Percentiles rank a stretch among this genome's conserved stretches.
Conservation (phyloP, 352 stramenopile genomes). For the Phytophthora podocarpi region DNA sequence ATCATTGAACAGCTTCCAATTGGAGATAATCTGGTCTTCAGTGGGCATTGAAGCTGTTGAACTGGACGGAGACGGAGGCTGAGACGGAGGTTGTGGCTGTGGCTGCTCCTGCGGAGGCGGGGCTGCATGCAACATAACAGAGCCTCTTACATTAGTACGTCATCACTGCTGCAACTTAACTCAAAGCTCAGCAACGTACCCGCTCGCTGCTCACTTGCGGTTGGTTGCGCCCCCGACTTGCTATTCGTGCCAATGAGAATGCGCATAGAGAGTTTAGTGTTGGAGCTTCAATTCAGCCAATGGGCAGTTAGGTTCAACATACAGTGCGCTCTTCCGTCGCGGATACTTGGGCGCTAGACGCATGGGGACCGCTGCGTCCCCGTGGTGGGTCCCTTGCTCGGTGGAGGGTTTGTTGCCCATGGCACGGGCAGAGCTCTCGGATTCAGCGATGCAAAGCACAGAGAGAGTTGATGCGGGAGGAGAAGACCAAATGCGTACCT, state of each 20-base stretch:
- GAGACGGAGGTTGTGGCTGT: neutral
- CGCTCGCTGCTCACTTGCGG: conserved; percentile 24
- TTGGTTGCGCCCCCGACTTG: conserved; percentile 1
- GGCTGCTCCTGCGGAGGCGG: conserved; percentile 4
- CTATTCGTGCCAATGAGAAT: conserved; percentile 18
- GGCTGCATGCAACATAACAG: conserved; percentile 19
- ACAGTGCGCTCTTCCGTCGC: conserved; percentile 9
- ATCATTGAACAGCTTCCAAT: conserved; percentile 90
- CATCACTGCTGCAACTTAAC: conserved; percentile 8
- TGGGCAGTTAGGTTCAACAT: neutral
- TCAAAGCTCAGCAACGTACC: conserved; percentile 1
- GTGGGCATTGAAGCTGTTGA: conserved; percentile 43
- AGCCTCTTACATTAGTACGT: neutral
- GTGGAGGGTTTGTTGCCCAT: conserved; percentile 47
- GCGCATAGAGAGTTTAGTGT: conserved; percentile 2
- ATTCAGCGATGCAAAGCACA: neutral
- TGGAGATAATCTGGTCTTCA: conserved; percentile 72
- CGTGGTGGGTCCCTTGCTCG: conserved; percentile 6
- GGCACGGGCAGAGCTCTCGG: too few relatives aligned
- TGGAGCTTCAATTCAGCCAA: too few relatives aligned
- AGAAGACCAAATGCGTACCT: conserved; percentile 14
- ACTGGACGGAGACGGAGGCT: conserved; percentile 25
- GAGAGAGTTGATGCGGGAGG: conserved; percentile 19
- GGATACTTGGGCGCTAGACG: conserved; percentile 31
- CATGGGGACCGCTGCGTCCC: conserved; percentile 14